A percentile compares a stretch with the other conserved stretches of the same genome.
Evolutionary conservation across 257 asterid species (phyloP).

Genomic region (Penstemon barbatus): DNA sequence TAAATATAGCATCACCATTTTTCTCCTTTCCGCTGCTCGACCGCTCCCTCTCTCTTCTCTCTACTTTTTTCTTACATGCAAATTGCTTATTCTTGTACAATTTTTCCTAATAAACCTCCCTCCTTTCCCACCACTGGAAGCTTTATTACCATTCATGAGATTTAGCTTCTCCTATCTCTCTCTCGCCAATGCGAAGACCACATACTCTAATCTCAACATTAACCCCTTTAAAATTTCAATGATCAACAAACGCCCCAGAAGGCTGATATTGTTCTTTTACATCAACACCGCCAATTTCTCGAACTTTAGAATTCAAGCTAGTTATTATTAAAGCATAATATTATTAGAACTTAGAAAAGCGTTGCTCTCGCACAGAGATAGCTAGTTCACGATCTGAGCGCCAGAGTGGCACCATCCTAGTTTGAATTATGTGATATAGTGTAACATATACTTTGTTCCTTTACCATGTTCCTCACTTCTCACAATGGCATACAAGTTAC

Average conservation of each 20-base stretch:
- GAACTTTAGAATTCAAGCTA: background rate
- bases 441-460: background rate
- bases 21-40: background rate
- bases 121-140: background rate
- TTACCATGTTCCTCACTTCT: conserved; percentile 25
- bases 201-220: background rate
- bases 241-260: background rate
- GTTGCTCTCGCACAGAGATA: background rate
- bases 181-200: background rate
- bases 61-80: background rate
- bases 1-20: background rate
- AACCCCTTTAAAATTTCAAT: background rate
- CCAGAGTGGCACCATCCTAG: background rate
- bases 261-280: background rate
- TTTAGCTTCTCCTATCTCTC: background rate
- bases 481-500: conserved; percentile 13
- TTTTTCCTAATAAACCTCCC: background rate
- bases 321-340: background rate
- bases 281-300: background rate
- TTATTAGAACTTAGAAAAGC: background rate
- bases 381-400: background rate
- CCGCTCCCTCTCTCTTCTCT: background rate
- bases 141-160: background rate
- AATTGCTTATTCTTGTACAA: background rate
- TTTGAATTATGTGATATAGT: background rate